Percentiles rank a stretch among this genome's conserved stretches.
Evolutionary conservation across 257 asterid species (phyloP).

Genomic region (Fraxinus cuspidata): DNA sequence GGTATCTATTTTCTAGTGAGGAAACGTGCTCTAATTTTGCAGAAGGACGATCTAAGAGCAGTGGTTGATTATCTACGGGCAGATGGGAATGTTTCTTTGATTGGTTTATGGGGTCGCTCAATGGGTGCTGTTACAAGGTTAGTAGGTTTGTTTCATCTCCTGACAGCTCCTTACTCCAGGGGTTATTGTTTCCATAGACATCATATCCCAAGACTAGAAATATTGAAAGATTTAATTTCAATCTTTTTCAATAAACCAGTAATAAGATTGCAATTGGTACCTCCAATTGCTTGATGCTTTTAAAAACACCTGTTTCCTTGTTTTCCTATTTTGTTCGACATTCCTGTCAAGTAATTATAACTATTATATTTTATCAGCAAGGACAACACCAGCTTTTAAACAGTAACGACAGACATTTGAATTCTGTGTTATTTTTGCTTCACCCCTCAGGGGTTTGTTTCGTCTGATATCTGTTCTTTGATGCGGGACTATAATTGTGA

Average conservation of each 20-base stretch:
- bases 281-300: not conserved
- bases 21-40: conserved; percentile 30
- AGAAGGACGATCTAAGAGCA: conserved; percentile 90
- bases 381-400: not conserved
- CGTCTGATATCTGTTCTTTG: too few species aligned
- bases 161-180: not conserved
- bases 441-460: too few species aligned
- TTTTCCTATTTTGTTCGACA: not conserved
- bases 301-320: not conserved
- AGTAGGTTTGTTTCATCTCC: conserved; percentile 24
- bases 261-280: not conserved
- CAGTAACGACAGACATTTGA: not conserved
- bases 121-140: conserved; percentile 97
- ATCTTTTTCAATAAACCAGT: not conserved
- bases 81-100: conserved; percentile 81
- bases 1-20: conserved; percentile 5
- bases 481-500: not conserved
- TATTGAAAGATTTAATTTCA: too few species aligned
- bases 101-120: conserved; percentile 97
- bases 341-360: not conserved
- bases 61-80: conserved; percentile 73
- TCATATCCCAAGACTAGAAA: not conserved
- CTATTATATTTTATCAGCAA: not conserved
- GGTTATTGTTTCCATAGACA: not conserved
- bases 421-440: not conserved